Evolutionary conservation across 2,329 filamentous ascomycete species (phyloP).

Genomic region (Fusarium subtropicale): DNA sequence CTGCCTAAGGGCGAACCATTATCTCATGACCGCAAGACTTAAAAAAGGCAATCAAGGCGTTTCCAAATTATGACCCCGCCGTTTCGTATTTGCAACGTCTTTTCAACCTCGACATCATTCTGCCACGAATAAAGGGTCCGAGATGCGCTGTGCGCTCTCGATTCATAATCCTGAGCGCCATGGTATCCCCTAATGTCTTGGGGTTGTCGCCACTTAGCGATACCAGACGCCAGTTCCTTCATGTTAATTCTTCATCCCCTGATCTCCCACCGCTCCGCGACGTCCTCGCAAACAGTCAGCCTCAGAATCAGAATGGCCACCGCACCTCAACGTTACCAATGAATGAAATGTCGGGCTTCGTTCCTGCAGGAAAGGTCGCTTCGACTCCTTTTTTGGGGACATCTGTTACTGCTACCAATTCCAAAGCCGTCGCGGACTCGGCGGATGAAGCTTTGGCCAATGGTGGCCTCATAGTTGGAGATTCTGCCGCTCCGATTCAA

Average conservation of each 20-base stretch:
- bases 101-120: slow-evolving; percentile 39
- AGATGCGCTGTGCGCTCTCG: slow-evolving; percentile 63
- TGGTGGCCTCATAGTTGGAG: slow-evolving; percentile 6
- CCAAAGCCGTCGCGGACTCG: neutral
- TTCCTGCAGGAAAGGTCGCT: slow-evolving; percentile 50
- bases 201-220: slow-evolving; percentile 49
- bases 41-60: slow-evolving; percentile 25
- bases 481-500: neutral
- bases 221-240: slow-evolving; percentile 49
- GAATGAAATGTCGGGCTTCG: slow-evolving; percentile 54
- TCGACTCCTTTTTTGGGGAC: neutral
- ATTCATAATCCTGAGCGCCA: slow-evolving; percentile 44
- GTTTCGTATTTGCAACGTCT: slow-evolving; percentile 12
- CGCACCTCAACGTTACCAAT: slow-evolving; percentile 54
- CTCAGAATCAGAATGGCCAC: slow-evolving; percentile 53
- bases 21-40: slow-evolving; percentile 14
- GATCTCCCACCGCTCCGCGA: slow-evolving; percentile 65
- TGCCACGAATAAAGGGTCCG: slow-evolving; percentile 48
- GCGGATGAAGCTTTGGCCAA: neutral
- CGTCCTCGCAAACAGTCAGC: slow-evolving; percentile 54
- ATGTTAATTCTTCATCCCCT: slow-evolving; percentile 63
- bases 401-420: neutral
- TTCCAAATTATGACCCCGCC: slow-evolving; percentile 31
- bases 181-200: slow-evolving; percentile 52
- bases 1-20: slow-evolving; percentile 27